Evolutionary conservation across 192 early-diverging fungal species (phyloP).

Genomic region (Dimargaris verticillata): DNA sequence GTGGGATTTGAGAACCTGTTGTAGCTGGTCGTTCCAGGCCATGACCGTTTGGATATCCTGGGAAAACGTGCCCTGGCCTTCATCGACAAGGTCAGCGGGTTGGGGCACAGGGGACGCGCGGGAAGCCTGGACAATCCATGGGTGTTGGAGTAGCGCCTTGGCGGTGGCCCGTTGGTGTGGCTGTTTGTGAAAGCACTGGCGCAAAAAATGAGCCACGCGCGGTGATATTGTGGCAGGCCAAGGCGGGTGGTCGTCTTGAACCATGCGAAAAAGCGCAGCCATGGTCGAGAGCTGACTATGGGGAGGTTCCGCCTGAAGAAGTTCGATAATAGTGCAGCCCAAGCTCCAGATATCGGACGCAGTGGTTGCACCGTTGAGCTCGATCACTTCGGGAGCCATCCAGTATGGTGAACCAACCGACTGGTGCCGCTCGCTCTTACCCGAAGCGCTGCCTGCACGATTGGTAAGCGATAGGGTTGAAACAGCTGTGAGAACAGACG

Average conservation of each 20-base stretch:
- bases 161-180: constrained; percentile 48
- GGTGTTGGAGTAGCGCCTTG: constrained; percentile 46
- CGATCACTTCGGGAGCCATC: constrained; percentile 61
- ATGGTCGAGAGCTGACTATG: constrained; percentile 51
- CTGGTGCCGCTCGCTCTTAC: constrained; percentile 18
- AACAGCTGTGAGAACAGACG: no score
- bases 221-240: constrained; percentile 43
- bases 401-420: constrained; percentile 58
- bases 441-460: no score
- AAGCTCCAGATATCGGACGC: constrained; percentile 60
- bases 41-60: constrained; percentile 25
- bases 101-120: constrained; percentile 12
- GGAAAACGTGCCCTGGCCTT: constrained; percentile 21
- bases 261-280: constrained; percentile 52
- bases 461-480: no score
- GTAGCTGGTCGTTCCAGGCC: constrained; percentile 28
- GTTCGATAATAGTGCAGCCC: constrained; percentile 53
- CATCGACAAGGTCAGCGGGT: constrained; percentile 21
- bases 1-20: not conserved
- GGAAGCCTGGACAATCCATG: constrained; percentile 28
- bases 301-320: constrained; percentile 51
- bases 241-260: constrained; percentile 59
- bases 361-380: constrained; percentile 45
- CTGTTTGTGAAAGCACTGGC: constrained; percentile 62
- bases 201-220: constrained; percentile 55